A percentile compares a stretch with the other conserved stretches of the same genome.
phyloP scores from a whole-genome alignment of 2,329 filamentous ascomycete genomes.

The Didymellaceae sp. region DNA sequence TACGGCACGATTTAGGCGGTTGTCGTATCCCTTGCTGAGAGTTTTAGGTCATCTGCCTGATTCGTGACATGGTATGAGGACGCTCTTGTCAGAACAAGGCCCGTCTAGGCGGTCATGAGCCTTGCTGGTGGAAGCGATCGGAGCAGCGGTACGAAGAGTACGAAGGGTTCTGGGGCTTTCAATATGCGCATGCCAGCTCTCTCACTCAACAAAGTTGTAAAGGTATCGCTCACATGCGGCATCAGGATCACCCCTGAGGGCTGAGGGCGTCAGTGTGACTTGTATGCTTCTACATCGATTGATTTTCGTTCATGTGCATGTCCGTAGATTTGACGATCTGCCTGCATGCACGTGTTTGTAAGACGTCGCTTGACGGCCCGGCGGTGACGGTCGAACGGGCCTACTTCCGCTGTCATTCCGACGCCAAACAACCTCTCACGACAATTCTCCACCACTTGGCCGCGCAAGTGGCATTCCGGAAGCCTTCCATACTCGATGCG shows the following conservation, averaged over 20 bases:
- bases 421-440: constrained; percentile 34
- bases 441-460: constrained; percentile 46
- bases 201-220: constrained; percentile 15
- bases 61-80: not conserved
- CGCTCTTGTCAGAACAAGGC: not conserved
- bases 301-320: constrained; percentile 11
- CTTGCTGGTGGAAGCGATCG: constrained; percentile 5
- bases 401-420: constrained; percentile 38
- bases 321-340: constrained; percentile 18
- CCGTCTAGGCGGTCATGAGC: not conserved
- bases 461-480: constrained; percentile 28
- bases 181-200: constrained; percentile 14
- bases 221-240: constrained; percentile 22
- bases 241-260: constrained; percentile 8
- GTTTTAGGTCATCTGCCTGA: constrained; percentile 9
- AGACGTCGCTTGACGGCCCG: constrained; percentile 31
- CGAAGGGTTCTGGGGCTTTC: constrained; percentile 19
- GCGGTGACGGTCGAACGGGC: constrained; percentile 32
- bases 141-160: constrained; percentile 20
- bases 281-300: constrained; percentile 1
- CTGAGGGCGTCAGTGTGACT: constrained; percentile 13
- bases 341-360: constrained; percentile 22
- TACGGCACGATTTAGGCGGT: constrained; percentile 7
- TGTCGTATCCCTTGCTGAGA: constrained; percentile 3
- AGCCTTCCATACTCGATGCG: constrained; percentile 37